A percentile compares a stretch with the other conserved stretches of the same genome.
phyloP scores from a whole-genome alignment of 2,329 filamentous ascomycete species.

The Ophiocordyceps camponoti-saundersi region DNA sequence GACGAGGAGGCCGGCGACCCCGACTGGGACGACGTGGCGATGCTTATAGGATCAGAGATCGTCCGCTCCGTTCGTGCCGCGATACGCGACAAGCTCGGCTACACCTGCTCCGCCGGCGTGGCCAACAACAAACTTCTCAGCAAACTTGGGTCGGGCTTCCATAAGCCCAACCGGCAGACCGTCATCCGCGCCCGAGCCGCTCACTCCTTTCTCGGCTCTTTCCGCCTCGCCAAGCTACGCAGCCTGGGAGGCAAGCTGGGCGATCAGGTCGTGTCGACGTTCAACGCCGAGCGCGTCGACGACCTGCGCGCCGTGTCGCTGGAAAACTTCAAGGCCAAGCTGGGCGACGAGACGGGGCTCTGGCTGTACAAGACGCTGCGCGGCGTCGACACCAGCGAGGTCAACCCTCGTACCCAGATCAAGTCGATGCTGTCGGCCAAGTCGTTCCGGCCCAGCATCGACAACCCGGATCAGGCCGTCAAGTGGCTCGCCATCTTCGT shows the following conservation, averaged over 20 bases:
- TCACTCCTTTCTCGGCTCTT: slow-evolving; percentile 58
- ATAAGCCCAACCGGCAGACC: slow-evolving; percentile 89
- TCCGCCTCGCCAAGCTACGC: slow-evolving; percentile 90
- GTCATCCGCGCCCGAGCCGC: slow-evolving; percentile 79
- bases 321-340: slow-evolving; percentile 57
- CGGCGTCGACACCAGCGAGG: slow-evolving; percentile 73
- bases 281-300: slow-evolving; percentile 62
- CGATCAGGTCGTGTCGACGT: slow-evolving; percentile 65
- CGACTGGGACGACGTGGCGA: slow-evolving; percentile 91
- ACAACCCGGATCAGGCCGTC: slow-evolving; percentile 56
- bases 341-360: slow-evolving; percentile 69
- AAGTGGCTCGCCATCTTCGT: slow-evolving; percentile 85
- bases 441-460: slow-evolving; percentile 76
- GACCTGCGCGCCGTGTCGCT: slow-evolving; percentile 58
- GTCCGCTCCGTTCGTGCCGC: slow-evolving; percentile 55
- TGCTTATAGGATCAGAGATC: slow-evolving; percentile 78
- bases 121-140: slow-evolving; percentile 89
- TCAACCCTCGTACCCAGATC: slow-evolving; percentile 81
- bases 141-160: slow-evolving; percentile 79
- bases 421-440: slow-evolving; percentile 97
- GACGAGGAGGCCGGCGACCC: slow-evolving; percentile 65
- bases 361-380: slow-evolving; percentile 80
- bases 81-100: slow-evolving; percentile 55
- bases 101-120: slow-evolving; percentile 84
- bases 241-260: slow-evolving; percentile 93